Conservation (phyloP, 257 asterid species). For the Nicotiana attenuata region DNA sequence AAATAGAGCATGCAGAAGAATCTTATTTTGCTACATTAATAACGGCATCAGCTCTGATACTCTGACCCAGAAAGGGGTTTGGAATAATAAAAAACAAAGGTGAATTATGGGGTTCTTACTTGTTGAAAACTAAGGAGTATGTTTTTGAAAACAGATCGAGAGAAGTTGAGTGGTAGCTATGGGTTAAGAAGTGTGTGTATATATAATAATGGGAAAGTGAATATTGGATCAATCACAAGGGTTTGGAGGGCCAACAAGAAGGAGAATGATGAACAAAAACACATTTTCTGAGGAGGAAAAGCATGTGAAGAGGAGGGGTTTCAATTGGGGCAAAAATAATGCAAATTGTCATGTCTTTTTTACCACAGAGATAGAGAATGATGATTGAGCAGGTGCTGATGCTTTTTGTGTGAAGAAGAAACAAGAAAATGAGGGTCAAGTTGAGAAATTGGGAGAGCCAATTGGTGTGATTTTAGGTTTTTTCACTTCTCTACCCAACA, state of each 20-base stretch:
- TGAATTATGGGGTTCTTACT: neutral
- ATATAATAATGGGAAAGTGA: too few relatives aligned
- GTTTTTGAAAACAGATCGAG: too few relatives aligned
- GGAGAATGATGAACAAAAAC: constrained; percentile 22
- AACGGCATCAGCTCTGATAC: neutral
- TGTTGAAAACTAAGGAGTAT: too few relatives aligned
- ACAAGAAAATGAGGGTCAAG: neutral
- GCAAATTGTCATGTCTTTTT: constrained; percentile 8
- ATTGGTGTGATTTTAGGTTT: constrained; percentile 7
- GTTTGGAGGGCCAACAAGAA: constrained; percentile 22
- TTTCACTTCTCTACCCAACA: neutral
- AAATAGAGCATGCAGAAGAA: neutral
- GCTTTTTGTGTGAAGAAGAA: constrained; percentile 2
- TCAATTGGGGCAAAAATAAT: neutral
- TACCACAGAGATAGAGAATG: neutral
- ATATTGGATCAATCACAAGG: constrained; percentile 10
- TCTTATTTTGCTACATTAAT: neutral
- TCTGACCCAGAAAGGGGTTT: neutral
- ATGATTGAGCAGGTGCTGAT: neutral
- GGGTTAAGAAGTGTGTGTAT: neutral
- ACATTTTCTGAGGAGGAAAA: constrained; percentile 25
- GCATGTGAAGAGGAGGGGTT: constrained; percentile 19
- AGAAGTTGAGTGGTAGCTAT: neutral
- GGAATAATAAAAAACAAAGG: neutral
- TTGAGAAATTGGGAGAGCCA: neutral